Conservation (phyloP, 2,329 filamentous ascomycete species). For the Trichoderma simmonsii region DNA sequence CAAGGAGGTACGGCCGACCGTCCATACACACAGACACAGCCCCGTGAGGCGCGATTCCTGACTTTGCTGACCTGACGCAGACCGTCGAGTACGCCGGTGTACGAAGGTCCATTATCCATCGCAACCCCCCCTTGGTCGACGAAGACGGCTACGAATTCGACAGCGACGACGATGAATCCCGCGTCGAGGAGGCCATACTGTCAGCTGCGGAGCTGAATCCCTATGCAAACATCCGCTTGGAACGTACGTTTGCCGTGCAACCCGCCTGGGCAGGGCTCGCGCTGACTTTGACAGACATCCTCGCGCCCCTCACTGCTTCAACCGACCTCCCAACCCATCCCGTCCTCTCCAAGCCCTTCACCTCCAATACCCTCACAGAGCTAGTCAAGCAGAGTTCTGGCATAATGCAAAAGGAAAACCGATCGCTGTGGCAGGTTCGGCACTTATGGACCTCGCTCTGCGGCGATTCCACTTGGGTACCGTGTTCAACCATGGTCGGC, state of each 20-base stretch:
- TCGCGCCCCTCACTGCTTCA: conserved; percentile 71
- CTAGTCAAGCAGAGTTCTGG: conserved; percentile 66
- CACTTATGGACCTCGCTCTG: conserved; percentile 69
- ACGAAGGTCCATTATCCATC: conserved; percentile 67
- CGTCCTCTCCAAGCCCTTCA: conserved; percentile 71
- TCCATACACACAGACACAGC: background rate
- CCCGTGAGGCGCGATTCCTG: conserved; percentile 23
- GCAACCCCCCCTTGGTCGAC: conserved; percentile 70
- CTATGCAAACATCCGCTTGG: conserved; percentile 67
- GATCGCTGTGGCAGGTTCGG: conserved; percentile 70
- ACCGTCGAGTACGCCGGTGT: conserved; percentile 71
- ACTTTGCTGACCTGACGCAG: conserved; percentile 40
- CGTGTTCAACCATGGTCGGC: conserved; percentile 56
- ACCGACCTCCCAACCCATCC: conserved; percentile 73
- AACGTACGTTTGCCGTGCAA: conserved; percentile 51
- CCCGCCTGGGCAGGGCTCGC: conserved; percentile 11
- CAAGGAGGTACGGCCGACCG: conserved; percentile 57
- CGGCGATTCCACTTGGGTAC: conserved; percentile 69
- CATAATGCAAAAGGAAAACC: conserved; percentile 72
- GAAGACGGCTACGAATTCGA: conserved; percentile 76
- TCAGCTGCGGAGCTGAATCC: conserved; percentile 69
- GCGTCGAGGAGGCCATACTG: conserved; percentile 57
- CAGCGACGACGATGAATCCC: conserved; percentile 67
- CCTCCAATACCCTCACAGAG: conserved; percentile 67
- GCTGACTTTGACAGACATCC: conserved; percentile 54